Evolutionary conservation across 2,329 filamentous ascomycete genomes (phyloP).

Genomic region (Aspergillus sp.): DNA sequence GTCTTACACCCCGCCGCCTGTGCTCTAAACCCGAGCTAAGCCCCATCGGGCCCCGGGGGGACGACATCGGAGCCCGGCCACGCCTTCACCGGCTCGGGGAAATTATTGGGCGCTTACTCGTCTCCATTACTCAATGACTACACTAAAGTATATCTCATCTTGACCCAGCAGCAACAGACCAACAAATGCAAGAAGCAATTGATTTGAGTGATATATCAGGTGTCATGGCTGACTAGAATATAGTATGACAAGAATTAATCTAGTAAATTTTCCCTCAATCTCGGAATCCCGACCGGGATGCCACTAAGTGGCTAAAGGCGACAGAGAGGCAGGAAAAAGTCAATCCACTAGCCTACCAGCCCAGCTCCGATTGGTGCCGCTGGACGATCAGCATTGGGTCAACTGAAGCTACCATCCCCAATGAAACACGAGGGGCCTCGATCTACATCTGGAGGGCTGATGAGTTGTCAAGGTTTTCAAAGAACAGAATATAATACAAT

Average conservation of each 20-base stretch:
- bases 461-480: no score
- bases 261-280: no score
- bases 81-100: slow-evolving; percentile 7
- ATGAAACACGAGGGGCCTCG: neutral
- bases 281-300: neutral
- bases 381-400: neutral
- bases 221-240: neutral
- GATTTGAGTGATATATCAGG: neutral
- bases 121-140: slow-evolving; percentile 1
- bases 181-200: no score
- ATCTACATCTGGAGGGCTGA: no score
- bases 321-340: neutral
- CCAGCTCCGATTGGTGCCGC: neutral
- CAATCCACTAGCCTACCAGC: neutral
- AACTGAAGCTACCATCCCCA: neutral
- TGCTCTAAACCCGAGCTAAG: no score
- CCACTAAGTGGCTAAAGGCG: neutral
- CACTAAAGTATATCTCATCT: no score
- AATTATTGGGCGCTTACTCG: neutral
- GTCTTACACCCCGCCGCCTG: neutral
- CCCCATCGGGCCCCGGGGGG: slow-evolving; percentile 5
- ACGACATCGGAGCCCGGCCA: slow-evolving; percentile 18
- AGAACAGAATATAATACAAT: no score
- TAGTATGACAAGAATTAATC: no score
- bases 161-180: no score